Percentiles rank a stretch among this genome's conserved stretches.
Conservation (phyloP, 2,329 filamentous ascomycete species). For the Aspergillus candidus region DNA sequence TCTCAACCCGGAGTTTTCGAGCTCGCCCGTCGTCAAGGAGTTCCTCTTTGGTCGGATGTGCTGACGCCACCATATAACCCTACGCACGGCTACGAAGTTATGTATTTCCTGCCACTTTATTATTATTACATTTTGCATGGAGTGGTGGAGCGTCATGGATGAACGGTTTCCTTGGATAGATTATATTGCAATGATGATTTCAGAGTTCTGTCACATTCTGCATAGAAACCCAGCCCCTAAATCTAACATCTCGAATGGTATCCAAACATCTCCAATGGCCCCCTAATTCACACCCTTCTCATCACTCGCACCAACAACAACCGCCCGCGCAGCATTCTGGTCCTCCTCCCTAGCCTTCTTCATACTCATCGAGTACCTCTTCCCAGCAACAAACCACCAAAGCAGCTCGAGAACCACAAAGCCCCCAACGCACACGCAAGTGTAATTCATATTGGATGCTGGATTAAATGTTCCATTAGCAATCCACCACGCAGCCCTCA, state of each 20-base stretch:
- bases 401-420: conserved; percentile 32
- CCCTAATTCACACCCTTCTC: neutral
- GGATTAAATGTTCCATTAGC: neutral
- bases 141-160: too few relatives aligned
- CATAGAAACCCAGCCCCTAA: too few relatives aligned
- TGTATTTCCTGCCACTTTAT: too few relatives aligned
- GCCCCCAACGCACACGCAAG: conserved; percentile 43
- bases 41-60: conserved; percentile 61
- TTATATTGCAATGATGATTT: too few relatives aligned
- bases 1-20: conserved; percentile 87
- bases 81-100: neutral
- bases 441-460: conserved; percentile 45
- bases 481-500: neutral
- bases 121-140: too few relatives aligned
- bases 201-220: too few relatives aligned
- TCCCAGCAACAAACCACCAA: conserved; percentile 43
- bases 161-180: too few relatives aligned
- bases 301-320: conserved; percentile 10
- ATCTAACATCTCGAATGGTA: too few relatives aligned
- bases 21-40: conserved; percentile 83
- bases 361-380: conserved; percentile 35
- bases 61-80: conserved; percentile 7
- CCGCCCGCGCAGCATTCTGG: conserved; percentile 7
- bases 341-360: conserved; percentile 55
- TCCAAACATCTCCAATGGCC: too few relatives aligned